Conservation (phyloP, 2,329 filamentous ascomycete species). For the Phialophora expanda region DNA sequence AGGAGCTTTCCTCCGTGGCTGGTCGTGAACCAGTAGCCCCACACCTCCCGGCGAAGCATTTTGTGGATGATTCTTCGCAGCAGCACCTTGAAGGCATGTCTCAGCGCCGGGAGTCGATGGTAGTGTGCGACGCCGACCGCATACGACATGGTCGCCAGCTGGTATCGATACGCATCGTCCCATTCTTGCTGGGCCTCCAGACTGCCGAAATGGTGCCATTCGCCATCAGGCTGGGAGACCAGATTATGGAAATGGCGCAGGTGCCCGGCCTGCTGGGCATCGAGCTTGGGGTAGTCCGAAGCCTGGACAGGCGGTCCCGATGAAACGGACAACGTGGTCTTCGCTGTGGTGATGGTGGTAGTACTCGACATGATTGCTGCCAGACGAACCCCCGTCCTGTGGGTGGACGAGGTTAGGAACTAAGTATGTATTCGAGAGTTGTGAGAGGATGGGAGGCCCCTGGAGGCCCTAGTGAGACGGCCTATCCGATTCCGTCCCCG, state of each 20-base stretch:
- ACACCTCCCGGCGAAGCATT: constrained; percentile 44
- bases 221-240: constrained; percentile 24
- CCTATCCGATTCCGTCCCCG: too few species aligned
- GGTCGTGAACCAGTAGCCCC: constrained; percentile 52
- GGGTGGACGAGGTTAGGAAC: too few species aligned
- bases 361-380: too few species aligned
- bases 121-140: constrained; percentile 10
- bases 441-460: too few species aligned
- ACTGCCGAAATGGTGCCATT: constrained; percentile 25
- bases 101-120: constrained; percentile 12
- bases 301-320: constrained; percentile 23
- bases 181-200: constrained; percentile 48
- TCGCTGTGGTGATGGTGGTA: too few species aligned
- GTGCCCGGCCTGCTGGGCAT: constrained; percentile 28
- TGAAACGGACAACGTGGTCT: background rate
- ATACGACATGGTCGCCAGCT: constrained; percentile 13
- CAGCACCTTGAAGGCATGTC: constrained; percentile 5
- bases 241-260: constrained; percentile 31
- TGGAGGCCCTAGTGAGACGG: too few species aligned
- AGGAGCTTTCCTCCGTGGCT: constrained; percentile 44
- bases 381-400: too few species aligned
- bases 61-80: constrained; percentile 17
- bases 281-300: constrained; percentile 30
- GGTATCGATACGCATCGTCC: constrained; percentile 44
- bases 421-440: too few species aligned